phyloP scores from a whole-genome alignment of 768 basidiomycete genomes.

The Artomyces pyxidatus region DNA sequence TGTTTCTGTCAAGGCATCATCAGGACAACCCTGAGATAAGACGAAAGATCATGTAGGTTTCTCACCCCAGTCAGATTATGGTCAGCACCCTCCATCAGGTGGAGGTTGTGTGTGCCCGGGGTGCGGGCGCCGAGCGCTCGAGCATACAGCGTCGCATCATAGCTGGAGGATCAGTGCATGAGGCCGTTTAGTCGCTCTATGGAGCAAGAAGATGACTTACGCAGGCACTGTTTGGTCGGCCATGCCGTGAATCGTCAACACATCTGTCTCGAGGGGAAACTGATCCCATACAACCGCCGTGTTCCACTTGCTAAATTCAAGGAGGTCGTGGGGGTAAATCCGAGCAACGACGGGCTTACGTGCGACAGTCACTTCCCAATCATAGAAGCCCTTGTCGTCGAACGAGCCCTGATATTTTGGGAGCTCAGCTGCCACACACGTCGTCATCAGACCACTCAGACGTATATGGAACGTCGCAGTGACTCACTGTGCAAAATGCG shows the following conservation, averaged over 20 bases:
- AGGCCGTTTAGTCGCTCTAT: too few relatives aligned
- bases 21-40: not conserved
- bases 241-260: conserved; percentile 75
- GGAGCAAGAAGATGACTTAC: conserved; percentile 30
- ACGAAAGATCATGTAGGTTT: not conserved
- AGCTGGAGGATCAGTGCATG: conserved; percentile 41
- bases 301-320: conserved; percentile 57
- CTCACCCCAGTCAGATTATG: conserved; percentile 66
- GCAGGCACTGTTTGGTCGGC: conserved; percentile 59
- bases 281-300: conserved; percentile 57
- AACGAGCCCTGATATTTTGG: conserved; percentile 41
- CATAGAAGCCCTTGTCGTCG: conserved; percentile 48
- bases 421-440: conserved; percentile 6
- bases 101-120: conserved; percentile 64
- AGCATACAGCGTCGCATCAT: conserved; percentile 66
- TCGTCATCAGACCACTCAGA: not conserved
- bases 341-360: conserved; percentile 44
- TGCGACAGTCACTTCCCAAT: conserved; percentile 60
- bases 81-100: conserved; percentile 66
- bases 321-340: conserved; percentile 52
- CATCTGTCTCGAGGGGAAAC: conserved; percentile 57
- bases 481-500: not conserved
- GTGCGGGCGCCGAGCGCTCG: conserved; percentile 45
- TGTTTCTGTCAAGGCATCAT: conserved; percentile 31
- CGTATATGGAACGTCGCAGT: not conserved